Percentiles rank a stretch among this genome's conserved stretches.
Conservation (phyloP, 352 stramenopile genomes). For the Phytophthora sojae region DNA sequence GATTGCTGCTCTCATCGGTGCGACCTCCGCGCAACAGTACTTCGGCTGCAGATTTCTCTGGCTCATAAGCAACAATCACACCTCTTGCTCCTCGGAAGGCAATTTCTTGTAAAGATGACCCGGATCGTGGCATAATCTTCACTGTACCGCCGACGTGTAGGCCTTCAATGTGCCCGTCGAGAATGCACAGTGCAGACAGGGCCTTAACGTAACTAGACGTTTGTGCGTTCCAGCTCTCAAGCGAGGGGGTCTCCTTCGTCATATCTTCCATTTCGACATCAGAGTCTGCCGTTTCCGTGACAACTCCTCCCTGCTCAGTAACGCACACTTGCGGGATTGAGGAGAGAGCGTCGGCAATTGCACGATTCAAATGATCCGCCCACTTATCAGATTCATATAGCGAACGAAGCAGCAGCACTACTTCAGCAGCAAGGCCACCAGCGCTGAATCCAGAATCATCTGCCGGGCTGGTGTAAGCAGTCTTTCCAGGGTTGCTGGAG, state of each 20-base stretch:
- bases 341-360: constrained; percentile 62
- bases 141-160: constrained; percentile 83
- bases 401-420: constrained; percentile 84
- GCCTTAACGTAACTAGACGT: constrained; percentile 65
- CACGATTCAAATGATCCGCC: constrained; percentile 69
- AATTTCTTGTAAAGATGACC: constrained; percentile 76
- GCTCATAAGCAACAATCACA: constrained; percentile 81
- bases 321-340: constrained; percentile 56
- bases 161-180: constrained; percentile 88
- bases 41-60: constrained; percentile 84
- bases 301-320: constrained; percentile 35
- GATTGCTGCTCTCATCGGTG: constrained; percentile 39
- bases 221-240: constrained; percentile 62
- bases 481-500: constrained; percentile 6
- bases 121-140: constrained; percentile 82
- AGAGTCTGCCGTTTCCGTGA: constrained; percentile 46
- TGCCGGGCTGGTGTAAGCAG: background rate
- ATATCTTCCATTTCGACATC: constrained; percentile 91
- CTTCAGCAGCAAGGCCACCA: constrained; percentile 67
- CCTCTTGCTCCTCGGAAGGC: constrained; percentile 77
- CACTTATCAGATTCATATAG: constrained; percentile 84
- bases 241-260: constrained; percentile 60
- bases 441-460: constrained; percentile 46
- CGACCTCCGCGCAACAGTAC: constrained; percentile 69
- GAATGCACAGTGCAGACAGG: constrained; percentile 79